These are phyloP conservation scores for Leccinum pellstonianum DNA, from an alignment of 768 basidiomycete species.

Conservation along the genomic window DNA sequence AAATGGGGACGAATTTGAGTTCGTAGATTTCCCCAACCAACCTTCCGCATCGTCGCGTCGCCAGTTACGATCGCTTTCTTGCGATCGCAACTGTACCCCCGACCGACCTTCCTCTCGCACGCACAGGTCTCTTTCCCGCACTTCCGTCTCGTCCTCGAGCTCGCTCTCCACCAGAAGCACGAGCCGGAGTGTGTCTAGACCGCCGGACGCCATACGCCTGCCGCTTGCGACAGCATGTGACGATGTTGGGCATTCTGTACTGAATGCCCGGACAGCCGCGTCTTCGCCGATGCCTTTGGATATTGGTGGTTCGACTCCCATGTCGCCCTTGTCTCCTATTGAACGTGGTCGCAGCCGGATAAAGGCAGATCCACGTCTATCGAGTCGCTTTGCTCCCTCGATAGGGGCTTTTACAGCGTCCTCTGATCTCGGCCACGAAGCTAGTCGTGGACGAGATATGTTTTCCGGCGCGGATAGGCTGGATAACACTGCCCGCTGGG, in stretches of 20 bases:
- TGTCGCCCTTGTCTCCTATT: conserved; percentile 22
- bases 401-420: conserved; percentile 23
- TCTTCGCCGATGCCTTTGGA: conserved; percentile 28
- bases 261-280: conserved; percentile 15
- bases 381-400: conserved; percentile 23
- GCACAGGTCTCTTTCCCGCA: conserved; percentile 50
- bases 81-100: conserved; percentile 12
- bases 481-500: conserved; percentile 31
- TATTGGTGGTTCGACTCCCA: conserved; percentile 23
- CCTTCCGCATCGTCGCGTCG: conserved; percentile 18
- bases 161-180: conserved; percentile 39
- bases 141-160: conserved; percentile 41
- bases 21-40: conserved; percentile 20
- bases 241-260: conserved; percentile 22
- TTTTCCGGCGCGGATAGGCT: conserved; percentile 23
- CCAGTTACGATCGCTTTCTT: conserved; percentile 32
- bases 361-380: conserved; percentile 15
- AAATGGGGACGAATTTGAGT: conserved; percentile 30
- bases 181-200: conserved; percentile 43
- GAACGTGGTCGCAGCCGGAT: conserved; percentile 31
- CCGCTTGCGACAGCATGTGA: conserved; percentile 28
- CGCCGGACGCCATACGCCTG: conserved; percentile 26
- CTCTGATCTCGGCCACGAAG: conserved; percentile 25
- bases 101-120: conserved; percentile 29
- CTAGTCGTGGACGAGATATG: conserved; percentile 19